Percentiles rank a stretch among this genome's conserved stretches.
phyloP scores from a whole-genome alignment of 2,329 filamentous ascomycete species.

The Pseudogymnoascus sp. region DNA sequence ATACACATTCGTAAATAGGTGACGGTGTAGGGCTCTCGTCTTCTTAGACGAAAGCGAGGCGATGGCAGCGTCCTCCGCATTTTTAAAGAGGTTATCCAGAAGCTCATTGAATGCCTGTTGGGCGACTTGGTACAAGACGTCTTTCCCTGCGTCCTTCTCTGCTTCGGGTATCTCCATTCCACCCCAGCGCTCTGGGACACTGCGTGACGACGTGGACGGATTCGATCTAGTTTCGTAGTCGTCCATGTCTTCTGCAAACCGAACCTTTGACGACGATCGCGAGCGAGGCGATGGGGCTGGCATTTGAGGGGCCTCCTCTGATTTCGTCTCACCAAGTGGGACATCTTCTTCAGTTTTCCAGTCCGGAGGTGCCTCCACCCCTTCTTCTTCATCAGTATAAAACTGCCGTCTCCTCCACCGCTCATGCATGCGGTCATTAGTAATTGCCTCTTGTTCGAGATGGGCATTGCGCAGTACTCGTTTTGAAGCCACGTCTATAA shows the following conservation, averaged over 20 bases:
- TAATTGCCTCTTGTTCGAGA: neutral
- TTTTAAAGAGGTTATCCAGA: constrained; percentile 76
- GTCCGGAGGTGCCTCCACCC: constrained; percentile 53
- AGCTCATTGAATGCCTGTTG: constrained; percentile 92
- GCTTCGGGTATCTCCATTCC: constrained; percentile 72
- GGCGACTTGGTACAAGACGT: constrained; percentile 84
- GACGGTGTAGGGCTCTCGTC: constrained; percentile 50
- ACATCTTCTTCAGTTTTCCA: constrained; percentile 57
- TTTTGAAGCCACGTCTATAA: neutral
- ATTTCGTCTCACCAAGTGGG: constrained; percentile 12
- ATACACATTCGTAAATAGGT: constrained; percentile 39
- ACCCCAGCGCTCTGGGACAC: constrained; percentile 66
- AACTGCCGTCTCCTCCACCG: constrained; percentile 72
- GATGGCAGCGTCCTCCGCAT: constrained; percentile 68
- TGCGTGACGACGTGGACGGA: constrained; percentile 63
- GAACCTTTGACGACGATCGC: constrained; percentile 70
- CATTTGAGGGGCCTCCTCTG: neutral
- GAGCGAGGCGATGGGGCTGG: constrained; percentile 50
- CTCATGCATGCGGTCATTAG: constrained; percentile 44
- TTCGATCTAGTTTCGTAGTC: constrained; percentile 67
- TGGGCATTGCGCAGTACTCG: neutral
- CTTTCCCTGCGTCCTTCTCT: constrained; percentile 63
- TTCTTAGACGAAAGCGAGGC: constrained; percentile 55
- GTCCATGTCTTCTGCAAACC: constrained; percentile 63
- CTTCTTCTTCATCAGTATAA: constrained; percentile 81